phyloP scores from a whole-genome alignment of 1,139 yeast species.

The Sugiyamaella xylanicola region DNA sequence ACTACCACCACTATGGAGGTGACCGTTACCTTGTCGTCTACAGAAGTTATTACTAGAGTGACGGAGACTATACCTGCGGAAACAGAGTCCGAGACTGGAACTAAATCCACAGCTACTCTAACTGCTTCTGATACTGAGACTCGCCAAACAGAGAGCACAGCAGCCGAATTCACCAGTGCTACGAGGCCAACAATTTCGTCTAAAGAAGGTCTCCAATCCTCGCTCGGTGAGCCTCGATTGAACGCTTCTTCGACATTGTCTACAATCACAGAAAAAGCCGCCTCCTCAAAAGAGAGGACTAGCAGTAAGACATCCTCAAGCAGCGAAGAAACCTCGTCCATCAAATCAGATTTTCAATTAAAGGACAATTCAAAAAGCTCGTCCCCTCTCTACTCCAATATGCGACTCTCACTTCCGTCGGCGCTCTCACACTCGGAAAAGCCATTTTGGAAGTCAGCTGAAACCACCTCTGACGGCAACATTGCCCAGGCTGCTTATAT shows the following conservation, averaged over 20 bases:
- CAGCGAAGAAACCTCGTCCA: not conserved
- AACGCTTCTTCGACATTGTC: not conserved
- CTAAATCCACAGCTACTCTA: not conserved
- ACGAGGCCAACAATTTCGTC: not conserved
- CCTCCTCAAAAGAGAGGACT: not conserved
- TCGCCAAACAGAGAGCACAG: no score
- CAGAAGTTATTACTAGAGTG: not conserved
- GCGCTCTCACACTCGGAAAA: not conserved
- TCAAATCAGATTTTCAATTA: not conserved
- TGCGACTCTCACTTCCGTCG: not conserved
- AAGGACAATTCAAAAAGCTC: not conserved
- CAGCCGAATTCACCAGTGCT: not conserved
- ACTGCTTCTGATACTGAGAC: no score
- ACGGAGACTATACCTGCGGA: not conserved
- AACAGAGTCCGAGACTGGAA: not conserved
- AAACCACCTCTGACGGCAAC: not conserved
- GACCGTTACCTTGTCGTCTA: not conserved
- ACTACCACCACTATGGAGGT: not conserved
- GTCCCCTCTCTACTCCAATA: not conserved
- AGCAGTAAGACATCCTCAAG: not conserved
- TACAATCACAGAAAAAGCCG: not conserved
- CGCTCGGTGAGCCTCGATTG: not conserved
- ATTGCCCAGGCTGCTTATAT: not conserved
- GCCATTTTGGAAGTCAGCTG: not conserved
- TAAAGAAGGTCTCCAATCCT: not conserved